Base-by-base conservation (phyloP, 305 asterid species). In the Fraxinus nigra region DNA sequence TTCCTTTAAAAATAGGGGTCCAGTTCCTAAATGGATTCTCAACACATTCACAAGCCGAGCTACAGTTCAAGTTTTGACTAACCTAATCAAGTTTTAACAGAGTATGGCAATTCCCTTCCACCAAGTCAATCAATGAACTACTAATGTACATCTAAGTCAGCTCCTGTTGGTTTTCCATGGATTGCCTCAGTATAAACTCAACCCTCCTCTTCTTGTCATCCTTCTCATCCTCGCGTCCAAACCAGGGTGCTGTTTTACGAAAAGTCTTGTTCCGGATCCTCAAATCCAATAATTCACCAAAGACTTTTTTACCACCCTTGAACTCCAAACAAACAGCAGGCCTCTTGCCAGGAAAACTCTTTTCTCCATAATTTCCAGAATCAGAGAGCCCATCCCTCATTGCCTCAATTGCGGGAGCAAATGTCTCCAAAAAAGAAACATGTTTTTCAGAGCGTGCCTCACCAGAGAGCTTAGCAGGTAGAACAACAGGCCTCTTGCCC, bases 171-270 rank as follows among this genome's bases (percentile, higher is more conserved):
- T 90, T 95, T 85, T 93, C 98, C 89, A 90, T 74, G 28, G 98
- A 89, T 81, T 97, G 98, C 87, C 94, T 87, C 33, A 97, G 90
- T 79, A 97, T 92, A 79, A 87, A 91, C 93, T 95, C 99, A 78
- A 97, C 97, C 87, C 98, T 90, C 86, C 97, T 91, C 91, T 92
- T 97, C 92, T 93, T 97, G 84, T 97, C 98, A 82, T 97, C 97
- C 75, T 86, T 93, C 78, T 93, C 99, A 0, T 89, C 98, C 85
- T 93, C 98, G 1, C 93, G 91, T 77, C 92, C 92, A 61, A 92
- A 92, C 92, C 95, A 89, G 9, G 93, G 65, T 13, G 87, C 83
- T 2, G 89, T 82, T 86, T 82, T 90, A 28, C 92, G 92, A 38
- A 87, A 75, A 76, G 87, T 90, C 89, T 84, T 91, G 84, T 90